These are phyloP conservation scores for Ascochyta fabae DNA, from an alignment of 2,329 filamentous ascomycete species.

Conservation along the genomic window DNA sequence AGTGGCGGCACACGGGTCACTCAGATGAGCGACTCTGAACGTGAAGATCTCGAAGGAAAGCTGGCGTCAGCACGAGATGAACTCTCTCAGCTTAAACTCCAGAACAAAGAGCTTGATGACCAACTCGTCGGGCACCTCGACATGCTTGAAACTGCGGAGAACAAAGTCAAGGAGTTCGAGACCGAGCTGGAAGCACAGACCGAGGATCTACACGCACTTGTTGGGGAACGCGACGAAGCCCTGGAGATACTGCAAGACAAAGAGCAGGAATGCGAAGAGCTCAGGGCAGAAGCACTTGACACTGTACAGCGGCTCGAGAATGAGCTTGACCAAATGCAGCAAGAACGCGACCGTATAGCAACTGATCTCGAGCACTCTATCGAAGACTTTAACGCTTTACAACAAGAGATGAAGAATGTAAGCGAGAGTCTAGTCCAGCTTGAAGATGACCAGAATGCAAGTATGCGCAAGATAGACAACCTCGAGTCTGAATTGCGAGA, in stretches of 20 bases:
- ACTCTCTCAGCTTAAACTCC: conserved; percentile 82
- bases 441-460: conserved; percentile 86
- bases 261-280: conserved; percentile 59
- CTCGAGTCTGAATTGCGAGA: conserved; percentile 84
- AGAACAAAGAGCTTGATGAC: conserved; percentile 85
- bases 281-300: conserved; percentile 65
- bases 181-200: conserved; percentile 80
- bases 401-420: conserved; percentile 91
- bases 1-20: conserved; percentile 67
- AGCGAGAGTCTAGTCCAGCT: conserved; percentile 85
- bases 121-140: conserved; percentile 80
- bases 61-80: conserved; percentile 85
- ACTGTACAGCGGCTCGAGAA: conserved; percentile 64
- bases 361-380: conserved; percentile 75
- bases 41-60: conserved; percentile 85
- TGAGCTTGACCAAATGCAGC: conserved; percentile 74
- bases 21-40: conserved; percentile 66
- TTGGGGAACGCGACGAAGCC: conserved; percentile 86
- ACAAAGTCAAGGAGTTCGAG: conserved; percentile 70
- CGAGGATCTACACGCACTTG: conserved; percentile 79
- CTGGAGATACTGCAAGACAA: conserved; percentile 73
- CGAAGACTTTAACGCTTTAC: conserved; percentile 89
- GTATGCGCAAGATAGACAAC: conserved; percentile 77
- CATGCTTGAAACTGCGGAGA: conserved; percentile 73
- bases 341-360: conserved; percentile 73